Base-by-base conservation (phyloP, 768 basidiomycete genomes). In the Hypholoma fasciculare region DNA sequence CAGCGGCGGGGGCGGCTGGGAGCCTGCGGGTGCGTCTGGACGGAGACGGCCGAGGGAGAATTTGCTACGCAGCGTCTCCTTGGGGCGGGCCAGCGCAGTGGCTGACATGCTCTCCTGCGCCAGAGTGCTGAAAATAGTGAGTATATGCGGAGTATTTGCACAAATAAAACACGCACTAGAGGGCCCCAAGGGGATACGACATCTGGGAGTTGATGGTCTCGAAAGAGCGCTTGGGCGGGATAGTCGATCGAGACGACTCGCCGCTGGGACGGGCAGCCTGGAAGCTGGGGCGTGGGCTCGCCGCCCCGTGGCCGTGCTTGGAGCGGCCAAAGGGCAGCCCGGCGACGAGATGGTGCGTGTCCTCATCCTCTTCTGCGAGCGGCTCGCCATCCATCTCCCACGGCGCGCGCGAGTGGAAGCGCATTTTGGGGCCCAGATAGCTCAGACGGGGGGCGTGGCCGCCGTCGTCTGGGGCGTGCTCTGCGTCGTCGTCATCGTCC, bases 401-500 rank as follows among this genome's bases (percentile, higher is more conserved):
- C 40, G 91, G 91, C 16, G 91, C 88, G 23, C 82, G 87, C 60
- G 88, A 89, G 71, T 91, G 89, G 67, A 91, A 85, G 51, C 86
- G 85, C 81, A 92, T 89, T 71, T 85, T 91, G 30, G 91, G 91
- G n/a, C 92, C 92, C 36, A 88, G 83, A 49, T 87, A 74, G 65
- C 88, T 91, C 71, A 92, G 82, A 53, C 86, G 79, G 58, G 78
- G 70, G 1, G 78, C 72, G 38, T 75, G 64, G 8, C 78, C 77
- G 38, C 81, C 75, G 51, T 81, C 78, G 46, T 76, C 76, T 42
- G 75, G 76, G 48, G 74, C 69, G 20, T 76, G 74, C 48, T 79
- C 74, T 44, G 69, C 64, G 7, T 72, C 67, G 53, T 76, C 71
- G 44, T 72, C 66, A 49, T 76, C 70, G 37, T 69, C 64, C 20